Evolutionary conservation across 257 asterid species (phyloP).

Genomic region (Orobanche coerulescens): DNA sequence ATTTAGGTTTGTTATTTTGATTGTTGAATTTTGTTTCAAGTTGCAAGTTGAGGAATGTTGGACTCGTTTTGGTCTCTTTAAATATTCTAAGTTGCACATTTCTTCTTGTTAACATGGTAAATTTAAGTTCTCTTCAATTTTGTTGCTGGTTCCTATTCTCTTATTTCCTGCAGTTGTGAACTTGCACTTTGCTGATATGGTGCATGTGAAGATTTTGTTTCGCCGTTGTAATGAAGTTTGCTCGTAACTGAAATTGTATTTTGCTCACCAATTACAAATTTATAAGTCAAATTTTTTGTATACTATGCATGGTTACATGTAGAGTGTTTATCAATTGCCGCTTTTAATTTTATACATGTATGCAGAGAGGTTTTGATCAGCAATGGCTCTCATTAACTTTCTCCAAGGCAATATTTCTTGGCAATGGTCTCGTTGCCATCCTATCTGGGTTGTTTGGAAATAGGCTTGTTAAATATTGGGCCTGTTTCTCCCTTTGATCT

Average conservation of each 20-base stretch:
- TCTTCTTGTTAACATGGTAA: too few species aligned
- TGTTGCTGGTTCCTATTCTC: too few species aligned
- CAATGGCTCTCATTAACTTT: conserved; percentile 94
- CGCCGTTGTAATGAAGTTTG: background rate
- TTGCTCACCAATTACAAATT: too few species aligned
- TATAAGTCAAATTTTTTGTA: background rate
- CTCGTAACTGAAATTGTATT: background rate
- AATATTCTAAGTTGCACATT: too few species aligned
- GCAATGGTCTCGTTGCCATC: conserved; percentile 87
- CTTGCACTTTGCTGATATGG: background rate
- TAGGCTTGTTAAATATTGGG: conserved; percentile 75
- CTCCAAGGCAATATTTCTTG: conserved; percentile 94
- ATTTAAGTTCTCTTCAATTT: too few species aligned
- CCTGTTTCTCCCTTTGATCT: conserved; percentile 98
- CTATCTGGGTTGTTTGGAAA: conserved; percentile 82
- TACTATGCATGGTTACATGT: background rate
- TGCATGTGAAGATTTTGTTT: background rate
- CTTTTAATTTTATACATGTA: conserved; percentile 3
- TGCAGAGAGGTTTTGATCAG: conserved; percentile 80
- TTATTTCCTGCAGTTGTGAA: too few species aligned
- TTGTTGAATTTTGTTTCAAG: too few species aligned
- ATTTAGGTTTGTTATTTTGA: too few species aligned
- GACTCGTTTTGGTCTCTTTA: too few species aligned
- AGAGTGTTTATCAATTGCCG: conserved; percentile 10
- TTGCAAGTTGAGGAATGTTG: too few species aligned